Conservation (phyloP, 257 asterid species). For the Solanum ossicruentum region DNA sequence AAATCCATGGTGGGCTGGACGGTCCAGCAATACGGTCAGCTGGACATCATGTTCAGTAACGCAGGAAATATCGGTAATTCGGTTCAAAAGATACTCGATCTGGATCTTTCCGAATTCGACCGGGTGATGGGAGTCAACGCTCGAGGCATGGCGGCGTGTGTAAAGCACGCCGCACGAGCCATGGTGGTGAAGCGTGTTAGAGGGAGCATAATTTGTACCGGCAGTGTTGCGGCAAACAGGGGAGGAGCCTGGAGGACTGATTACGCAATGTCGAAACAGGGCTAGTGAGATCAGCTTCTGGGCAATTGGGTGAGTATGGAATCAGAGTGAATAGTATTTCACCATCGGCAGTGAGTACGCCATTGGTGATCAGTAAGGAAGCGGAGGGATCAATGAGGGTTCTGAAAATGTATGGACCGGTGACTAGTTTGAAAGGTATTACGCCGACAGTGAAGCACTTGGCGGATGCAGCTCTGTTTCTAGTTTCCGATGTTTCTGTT, state of each 20-base stretch:
- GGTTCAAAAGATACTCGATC: slow-evolving; percentile 17
- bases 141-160: slow-evolving; percentile 15
- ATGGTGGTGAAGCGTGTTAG: slow-evolving; percentile 10
- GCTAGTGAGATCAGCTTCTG: slow-evolving; percentile 23
- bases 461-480: slow-evolving; percentile 18
- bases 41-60: slow-evolving; percentile 38
- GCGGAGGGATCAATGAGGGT: neutral
- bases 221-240: slow-evolving; percentile 8
- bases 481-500: slow-evolving; percentile 20
- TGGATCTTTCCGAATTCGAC: slow-evolving; percentile 17
- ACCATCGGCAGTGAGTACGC: slow-evolving; percentile 17
- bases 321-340: slow-evolving; percentile 32
- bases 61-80: slow-evolving; percentile 13
- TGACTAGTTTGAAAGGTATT: slow-evolving; percentile 14
- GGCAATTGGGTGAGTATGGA: slow-evolving; percentile 22
- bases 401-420: neutral
- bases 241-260: slow-evolving; percentile 5
- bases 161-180: slow-evolving; percentile 12
- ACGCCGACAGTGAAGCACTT: slow-evolving; percentile 3
- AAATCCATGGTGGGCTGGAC: slow-evolving; percentile 20
- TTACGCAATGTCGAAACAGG: slow-evolving; percentile 32
- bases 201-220: slow-evolving; percentile 25
- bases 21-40: slow-evolving; percentile 15
- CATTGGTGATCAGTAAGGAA: neutral
- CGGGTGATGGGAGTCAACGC: slow-evolving; percentile 10